Base-by-base conservation (phyloP, 2,329 filamentous ascomycete species). In the Stagonosporopsis vannaccii region DNA sequence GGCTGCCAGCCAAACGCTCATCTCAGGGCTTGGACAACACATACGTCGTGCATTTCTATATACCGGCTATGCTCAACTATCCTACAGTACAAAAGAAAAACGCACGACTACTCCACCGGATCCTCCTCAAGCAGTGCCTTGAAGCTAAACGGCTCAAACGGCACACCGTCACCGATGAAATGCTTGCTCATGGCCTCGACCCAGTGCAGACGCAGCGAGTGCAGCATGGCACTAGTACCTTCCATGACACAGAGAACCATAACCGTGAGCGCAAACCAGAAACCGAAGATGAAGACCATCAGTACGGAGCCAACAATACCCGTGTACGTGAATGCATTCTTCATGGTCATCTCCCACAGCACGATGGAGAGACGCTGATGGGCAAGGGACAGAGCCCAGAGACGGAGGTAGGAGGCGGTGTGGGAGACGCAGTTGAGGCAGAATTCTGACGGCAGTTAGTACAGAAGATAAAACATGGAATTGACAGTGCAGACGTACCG, bases 391-490 rank as follows among this genome's bases (percentile, higher is more conserved):
- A 99, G 79, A 28, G 95, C 95, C 95, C 95, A 99, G 40, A 99
- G 90, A 82, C 95, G 95, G 43, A 99, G 90, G 79, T 99, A 99
- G 1, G 95, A 99, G 4, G 95, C 95, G 4, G 96, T 99, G 80
- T 99, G 95, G 26, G 95, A 99, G 61, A 99, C 94, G 77, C 94
- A 98, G 83, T 99, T 99, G 69, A 99, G 85, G 75, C 95, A 99
- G 82, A 99, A 99, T 84, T 99, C 92, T 92, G 65, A 3, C 0
- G 4, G 0, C 6, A n/a, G 25, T 75, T 69, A 77, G 70, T 32
- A 22, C 12, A 7, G 15, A n/a, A 41, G 4, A 32, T 3, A 12
- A 15, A 9, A 15, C 13, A n/a, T 35, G 19, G 25, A 28, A 32
- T 57, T 33, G 6, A 7, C 6, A 13, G n/a, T 2, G 22, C 45